Evolutionary conservation across 2,329 filamentous ascomycete species (phyloP), one percentile per base, ranked within the genome.

Genomic region (Stylonectria norvegica): DNA sequence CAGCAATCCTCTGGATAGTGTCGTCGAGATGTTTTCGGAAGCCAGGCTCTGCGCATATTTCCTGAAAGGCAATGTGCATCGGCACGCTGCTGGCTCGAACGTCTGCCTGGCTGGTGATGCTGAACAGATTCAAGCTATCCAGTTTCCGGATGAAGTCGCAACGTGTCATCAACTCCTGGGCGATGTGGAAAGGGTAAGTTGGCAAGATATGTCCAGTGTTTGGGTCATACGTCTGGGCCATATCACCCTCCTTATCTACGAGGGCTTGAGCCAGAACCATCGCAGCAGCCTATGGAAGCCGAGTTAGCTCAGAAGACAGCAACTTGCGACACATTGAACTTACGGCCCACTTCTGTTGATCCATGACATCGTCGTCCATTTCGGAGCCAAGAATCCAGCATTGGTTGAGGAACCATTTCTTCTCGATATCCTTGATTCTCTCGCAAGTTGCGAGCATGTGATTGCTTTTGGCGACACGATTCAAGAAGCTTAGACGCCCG

Each of bases 331-430:
- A 25, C 28, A 11, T 5, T 42, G 27, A 20, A 78, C 83, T 67
- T 71, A 89, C 85, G 32, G 90, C 88, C 73, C 89, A 96, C 64
- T 97, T 96, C 61, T 97, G 89, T 64, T 96, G 87, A 59, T 96
- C 89, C 84, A 97, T 97, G 53, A 96, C 93, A 60, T 98, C 93
- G 65, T 97, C 93, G 54, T 97, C 93, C 84, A 87, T 86, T 47
- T 84, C 81, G 36, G 67, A 68, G 9, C 84, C 84, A 4, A 88
- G 72, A 43, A 87, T 85, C 74, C 83, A 85, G 66, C 83, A 87
- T 59, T 85, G 81, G 64, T 85, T 86, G 7, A 87, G 68, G 50
- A 88, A 84, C 83, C 84, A 88, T n/a, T 76, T 81, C 67, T 85
- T 85, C 60, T 88, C 84, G 34, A 73, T 75, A 4, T 80, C 70